A percentile compares a stretch with the other conserved stretches of the same genome.
These are phyloP conservation scores for Nitzschia inconspicua DNA, from an alignment of 108 stramenopile genomes.

Conservation along the genomic window DNA sequence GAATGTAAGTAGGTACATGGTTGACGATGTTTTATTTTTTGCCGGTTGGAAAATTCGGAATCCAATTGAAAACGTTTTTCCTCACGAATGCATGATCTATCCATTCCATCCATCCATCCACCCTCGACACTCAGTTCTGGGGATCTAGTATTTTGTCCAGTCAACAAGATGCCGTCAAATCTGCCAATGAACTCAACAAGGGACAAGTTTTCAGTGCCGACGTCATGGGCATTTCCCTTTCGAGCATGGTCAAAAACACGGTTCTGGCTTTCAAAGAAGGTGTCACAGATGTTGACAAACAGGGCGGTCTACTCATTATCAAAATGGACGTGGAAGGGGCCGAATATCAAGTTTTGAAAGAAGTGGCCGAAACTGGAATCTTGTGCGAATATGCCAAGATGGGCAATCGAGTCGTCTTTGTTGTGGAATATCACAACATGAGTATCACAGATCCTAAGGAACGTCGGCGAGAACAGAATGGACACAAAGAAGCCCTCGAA, in stretches of 20 bases:
- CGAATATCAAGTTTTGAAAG: conserved; percentile 41
- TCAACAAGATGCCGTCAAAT: conserved; percentile 41
- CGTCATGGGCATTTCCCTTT: conserved; percentile 33
- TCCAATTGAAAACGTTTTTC: no score
- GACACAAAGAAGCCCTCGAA: conserved; percentile 16
- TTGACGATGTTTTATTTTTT: no score
- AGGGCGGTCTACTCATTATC: conserved; percentile 35
- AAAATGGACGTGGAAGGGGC: conserved; percentile 58
- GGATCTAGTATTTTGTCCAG: conserved; percentile 37
- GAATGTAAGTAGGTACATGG: conserved; percentile 33
- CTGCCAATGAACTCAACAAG: conserved; percentile 11
- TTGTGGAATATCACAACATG: conserved; percentile 37
- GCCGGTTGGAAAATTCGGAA: no score
- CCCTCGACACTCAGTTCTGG: conserved; percentile 32
- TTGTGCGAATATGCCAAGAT: conserved; percentile 32
- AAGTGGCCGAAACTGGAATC: conserved; percentile 15
- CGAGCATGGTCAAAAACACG: conserved; percentile 19
- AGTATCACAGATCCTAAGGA: conserved; percentile 23
- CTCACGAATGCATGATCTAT: no score
- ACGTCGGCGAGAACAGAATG: conserved; percentile 10
- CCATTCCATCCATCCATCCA: no score
- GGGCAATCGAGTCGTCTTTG: conserved; percentile 29
- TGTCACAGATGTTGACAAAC: conserved; percentile 14
- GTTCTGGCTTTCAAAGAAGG: conserved; percentile 10
- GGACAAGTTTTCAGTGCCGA: conserved; percentile 18